Conservation (phyloP, 768 basidiomycete genomes). For the Tulasnella sp. region DNA sequence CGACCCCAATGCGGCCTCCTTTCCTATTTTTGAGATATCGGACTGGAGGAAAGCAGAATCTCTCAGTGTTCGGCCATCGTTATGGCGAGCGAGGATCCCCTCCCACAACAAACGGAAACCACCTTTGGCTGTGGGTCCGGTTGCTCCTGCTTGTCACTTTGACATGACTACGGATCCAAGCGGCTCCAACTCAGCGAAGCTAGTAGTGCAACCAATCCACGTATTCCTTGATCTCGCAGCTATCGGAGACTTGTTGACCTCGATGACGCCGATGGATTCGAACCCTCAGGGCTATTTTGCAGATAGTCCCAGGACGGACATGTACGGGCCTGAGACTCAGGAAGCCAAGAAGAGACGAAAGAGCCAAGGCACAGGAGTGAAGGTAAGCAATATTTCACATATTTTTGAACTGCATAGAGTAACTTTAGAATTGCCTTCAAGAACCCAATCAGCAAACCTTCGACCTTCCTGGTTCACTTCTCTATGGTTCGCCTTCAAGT, state of each 20-base stretch:
- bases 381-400: no score
- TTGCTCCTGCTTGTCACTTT: neutral
- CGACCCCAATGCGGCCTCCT: constrained; percentile 21
- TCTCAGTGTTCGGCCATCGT: constrained; percentile 43
- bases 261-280: constrained; percentile 31
- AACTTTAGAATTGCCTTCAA: no score
- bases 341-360: neutral
- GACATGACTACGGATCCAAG: neutral
- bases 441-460: no score
- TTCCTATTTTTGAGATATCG: constrained; percentile 47
- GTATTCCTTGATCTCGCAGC: constrained; percentile 57
- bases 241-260: constrained; percentile 30
- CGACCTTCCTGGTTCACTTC: constrained; percentile 32
- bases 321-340: no score
- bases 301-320: no score
- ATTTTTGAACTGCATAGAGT: no score
- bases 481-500: constrained; percentile 55
- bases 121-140: neutral
- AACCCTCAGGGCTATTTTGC: no score
- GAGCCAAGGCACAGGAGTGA: no score
- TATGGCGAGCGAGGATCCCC: constrained; percentile 45
- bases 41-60: constrained; percentile 49
- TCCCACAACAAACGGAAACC: constrained; percentile 17
- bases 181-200: neutral
- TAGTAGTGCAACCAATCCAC: constrained; percentile 44